phyloP scores from a whole-genome alignment of 768 basidiomycete genomes.

The Fistulinella prunicolor region DNA sequence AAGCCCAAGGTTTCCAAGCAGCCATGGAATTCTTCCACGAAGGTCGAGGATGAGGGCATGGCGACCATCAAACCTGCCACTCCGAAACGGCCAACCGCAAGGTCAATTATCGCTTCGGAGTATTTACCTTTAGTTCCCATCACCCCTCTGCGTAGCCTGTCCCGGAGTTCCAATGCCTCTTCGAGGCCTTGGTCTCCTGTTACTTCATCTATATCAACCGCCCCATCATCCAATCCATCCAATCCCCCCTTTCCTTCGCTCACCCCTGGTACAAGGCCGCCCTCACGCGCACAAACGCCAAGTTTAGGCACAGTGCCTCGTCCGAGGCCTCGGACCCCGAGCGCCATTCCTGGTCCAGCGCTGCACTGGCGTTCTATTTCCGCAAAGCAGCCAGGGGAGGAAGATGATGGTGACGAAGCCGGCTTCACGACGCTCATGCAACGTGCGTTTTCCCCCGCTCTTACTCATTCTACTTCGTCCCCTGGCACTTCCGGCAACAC shows the following conservation, averaged over 20 bases:
- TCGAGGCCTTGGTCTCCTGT: slow-evolving; percentile 80
- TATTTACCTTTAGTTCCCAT: slow-evolving; percentile 47
- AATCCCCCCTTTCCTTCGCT: slow-evolving; percentile 34
- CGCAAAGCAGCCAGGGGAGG: slow-evolving; percentile 42
- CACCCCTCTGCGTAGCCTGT: slow-evolving; percentile 60
- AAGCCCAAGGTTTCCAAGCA: slow-evolving; percentile 45
- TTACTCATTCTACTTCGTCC: slow-evolving; percentile 47
- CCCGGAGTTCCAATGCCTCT: slow-evolving; percentile 72
- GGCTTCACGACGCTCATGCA: slow-evolving; percentile 44
- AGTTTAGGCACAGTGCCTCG: slow-evolving; percentile 48
- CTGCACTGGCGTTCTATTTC: slow-evolving; percentile 49
- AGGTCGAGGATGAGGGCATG: slow-evolving; percentile 52
- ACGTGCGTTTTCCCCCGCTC: slow-evolving; percentile 61
- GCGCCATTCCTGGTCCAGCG: slow-evolving; percentile 68
- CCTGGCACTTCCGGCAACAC: slow-evolving; percentile 27
- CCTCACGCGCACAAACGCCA: slow-evolving; percentile 63
- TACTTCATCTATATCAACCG: slow-evolving; percentile 67
- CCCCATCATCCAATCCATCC: slow-evolving; percentile 47
- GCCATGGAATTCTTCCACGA: slow-evolving; percentile 82
- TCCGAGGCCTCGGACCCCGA: slow-evolving; percentile 76
- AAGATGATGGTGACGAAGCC: slow-evolving; percentile 46
- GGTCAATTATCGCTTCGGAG: slow-evolving; percentile 43
- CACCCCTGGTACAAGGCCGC: slow-evolving; percentile 33
- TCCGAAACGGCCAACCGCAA: slow-evolving; percentile 46
- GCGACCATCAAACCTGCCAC: slow-evolving; percentile 48